phyloP scores from a whole-genome alignment of 805 yeast species.

The Kuraishia floccosa region DNA sequence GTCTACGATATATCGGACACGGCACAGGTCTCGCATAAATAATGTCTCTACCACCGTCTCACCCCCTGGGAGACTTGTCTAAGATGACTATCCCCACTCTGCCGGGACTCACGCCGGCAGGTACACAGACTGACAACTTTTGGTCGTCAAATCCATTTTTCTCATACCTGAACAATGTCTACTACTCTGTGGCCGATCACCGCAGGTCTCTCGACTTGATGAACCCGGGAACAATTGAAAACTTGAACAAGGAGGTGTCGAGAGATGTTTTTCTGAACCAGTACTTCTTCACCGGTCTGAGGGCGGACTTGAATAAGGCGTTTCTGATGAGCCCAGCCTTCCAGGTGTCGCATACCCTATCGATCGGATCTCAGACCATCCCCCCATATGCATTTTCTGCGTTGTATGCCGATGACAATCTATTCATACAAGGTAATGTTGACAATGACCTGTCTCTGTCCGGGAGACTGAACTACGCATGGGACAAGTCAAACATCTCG shows the following conservation, averaged over 20 bases:
- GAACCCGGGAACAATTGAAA: conserved; percentile 94
- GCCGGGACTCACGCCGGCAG: conserved; percentile 43
- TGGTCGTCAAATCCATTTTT: conserved; percentile 82
- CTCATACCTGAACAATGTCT: conserved; percentile 67
- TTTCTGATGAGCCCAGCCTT: conserved; percentile 87
- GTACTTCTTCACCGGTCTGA: conserved; percentile 86
- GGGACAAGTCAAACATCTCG: conserved; percentile 70
- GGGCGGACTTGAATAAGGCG: conserved; percentile 93
- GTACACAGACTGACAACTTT: conserved; percentile 43
- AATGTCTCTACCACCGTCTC: neutral
- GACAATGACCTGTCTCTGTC: conserved; percentile 79
- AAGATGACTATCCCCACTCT: conserved; percentile 45
- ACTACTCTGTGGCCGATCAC: conserved; percentile 61
- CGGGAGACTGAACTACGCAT: conserved; percentile 86
- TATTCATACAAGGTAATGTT: conserved; percentile 83
- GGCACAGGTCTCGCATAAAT: too few species aligned
- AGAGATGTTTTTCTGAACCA: conserved; percentile 88
- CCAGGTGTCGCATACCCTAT: conserved; percentile 91
- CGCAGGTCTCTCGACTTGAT: conserved; percentile 71
- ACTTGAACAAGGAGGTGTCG: conserved; percentile 84
- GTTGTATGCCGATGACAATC: conserved; percentile 74
- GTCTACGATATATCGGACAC: too few species aligned
- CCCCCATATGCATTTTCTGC: conserved; percentile 91
- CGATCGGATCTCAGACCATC: conserved; percentile 74
- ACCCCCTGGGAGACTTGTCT: conserved; percentile 44